Evolutionary conservation across 371 early-diverging fungal genomes (phyloP).

Genomic region (Dinochytrium kinnereticum): DNA sequence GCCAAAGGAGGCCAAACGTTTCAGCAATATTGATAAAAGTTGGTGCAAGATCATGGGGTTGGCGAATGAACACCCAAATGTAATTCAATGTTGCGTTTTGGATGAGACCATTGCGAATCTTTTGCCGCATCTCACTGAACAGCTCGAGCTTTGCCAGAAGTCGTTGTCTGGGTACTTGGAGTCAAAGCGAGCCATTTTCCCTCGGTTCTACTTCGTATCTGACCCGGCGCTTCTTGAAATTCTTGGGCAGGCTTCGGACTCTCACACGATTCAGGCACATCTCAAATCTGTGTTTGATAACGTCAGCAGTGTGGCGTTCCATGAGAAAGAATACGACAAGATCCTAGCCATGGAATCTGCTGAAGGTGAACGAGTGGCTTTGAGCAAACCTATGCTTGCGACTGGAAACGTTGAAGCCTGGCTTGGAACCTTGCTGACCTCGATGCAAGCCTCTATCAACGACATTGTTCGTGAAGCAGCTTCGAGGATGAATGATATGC

Average conservation of each 20-base stretch:
- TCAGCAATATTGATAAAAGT: constrained; percentile 68
- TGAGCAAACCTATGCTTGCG: constrained; percentile 61
- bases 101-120: constrained; percentile 67
- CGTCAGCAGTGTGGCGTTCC: constrained; percentile 60
- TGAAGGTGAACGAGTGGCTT: constrained; percentile 63
- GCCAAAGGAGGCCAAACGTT: constrained; percentile 71
- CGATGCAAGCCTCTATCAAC: constrained; percentile 62
- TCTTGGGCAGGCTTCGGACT: constrained; percentile 67
- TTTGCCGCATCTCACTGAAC: constrained; percentile 67
- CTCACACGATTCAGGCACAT: constrained; percentile 69
- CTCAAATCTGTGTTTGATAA: constrained; percentile 67
- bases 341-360: constrained; percentile 62
- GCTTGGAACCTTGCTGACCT: constrained; percentile 63
- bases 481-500: constrained; percentile 60
- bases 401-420: constrained; percentile 66
- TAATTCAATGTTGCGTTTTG: constrained; percentile 64
- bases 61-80: constrained; percentile 67
- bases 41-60: constrained; percentile 71
- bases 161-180: constrained; percentile 66
- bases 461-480: constrained; percentile 65
- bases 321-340: constrained; percentile 71
- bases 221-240: constrained; percentile 69
- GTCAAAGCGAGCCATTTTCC: constrained; percentile 67
- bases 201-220: constrained; percentile 70
- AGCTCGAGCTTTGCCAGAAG: constrained; percentile 70